Conservation (phyloP, 352 stramenopile species). For the Poterioochromonas sp. region DNA sequence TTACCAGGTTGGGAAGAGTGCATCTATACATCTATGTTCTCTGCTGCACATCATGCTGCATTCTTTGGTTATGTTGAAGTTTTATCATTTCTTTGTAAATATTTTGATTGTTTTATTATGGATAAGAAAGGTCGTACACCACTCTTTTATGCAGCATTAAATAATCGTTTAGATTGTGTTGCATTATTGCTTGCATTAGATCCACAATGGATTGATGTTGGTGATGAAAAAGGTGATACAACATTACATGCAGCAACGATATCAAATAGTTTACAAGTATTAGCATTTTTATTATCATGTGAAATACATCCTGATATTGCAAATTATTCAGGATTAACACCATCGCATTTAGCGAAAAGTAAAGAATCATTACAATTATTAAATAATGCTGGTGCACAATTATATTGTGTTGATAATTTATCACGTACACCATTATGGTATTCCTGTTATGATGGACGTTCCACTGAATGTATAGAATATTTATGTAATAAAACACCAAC, state of each 20-base stretch:
- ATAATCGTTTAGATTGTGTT: constrained; percentile 26
- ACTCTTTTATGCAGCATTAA: constrained; percentile 27
- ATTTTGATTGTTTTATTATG: constrained; percentile 32
- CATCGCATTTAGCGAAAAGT: constrained; percentile 6
- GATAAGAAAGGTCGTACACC: constrained; percentile 26
- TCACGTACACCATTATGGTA: constrained; percentile 19
- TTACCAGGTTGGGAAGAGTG: constrained; percentile 30
- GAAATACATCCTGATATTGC: constrained; percentile 26
- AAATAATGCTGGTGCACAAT: background rate
- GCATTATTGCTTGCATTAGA: background rate
- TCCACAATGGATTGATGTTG: constrained; percentile 31
- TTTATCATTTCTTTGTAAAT: background rate
- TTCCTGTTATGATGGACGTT: background rate
- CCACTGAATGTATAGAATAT: constrained; percentile 1
- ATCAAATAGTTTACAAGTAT: constrained; percentile 17
- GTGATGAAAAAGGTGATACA: constrained; percentile 29
- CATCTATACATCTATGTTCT: constrained; percentile 12
- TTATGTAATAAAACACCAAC: constrained; percentile 9
- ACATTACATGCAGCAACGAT: constrained; percentile 26
- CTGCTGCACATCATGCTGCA: constrained; percentile 32
- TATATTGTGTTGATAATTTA: constrained; percentile 19
- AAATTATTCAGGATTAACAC: constrained; percentile 19
- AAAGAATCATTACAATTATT: background rate
- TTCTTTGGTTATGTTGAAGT: constrained; percentile 25
- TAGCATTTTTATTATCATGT: constrained; percentile 28